Evolutionary conservation across 768 basidiomycete genomes (phyloP), one percentile per base, ranked within the genome.

Genomic region (Psilocybe cyanescens): DNA sequence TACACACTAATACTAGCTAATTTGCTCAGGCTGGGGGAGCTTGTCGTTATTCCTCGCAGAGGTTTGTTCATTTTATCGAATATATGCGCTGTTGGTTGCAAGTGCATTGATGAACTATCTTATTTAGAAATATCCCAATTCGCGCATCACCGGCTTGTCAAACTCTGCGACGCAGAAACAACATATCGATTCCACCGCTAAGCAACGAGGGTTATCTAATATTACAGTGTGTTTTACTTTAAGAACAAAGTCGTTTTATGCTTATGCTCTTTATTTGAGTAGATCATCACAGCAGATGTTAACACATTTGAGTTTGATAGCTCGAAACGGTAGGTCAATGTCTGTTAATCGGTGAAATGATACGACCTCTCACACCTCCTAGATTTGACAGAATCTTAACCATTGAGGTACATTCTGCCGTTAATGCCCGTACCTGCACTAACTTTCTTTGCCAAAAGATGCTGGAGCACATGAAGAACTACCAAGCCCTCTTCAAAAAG

Each of bases 391-490:
- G 88, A 59, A 86, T 90, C 55, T 68, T 91, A 12, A 87, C 86
- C 2, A 89, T 91, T 54, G 89, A 90, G 73, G 88, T 86, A 62
- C 44, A 8, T 11, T 45, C 28, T 17, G 17, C 31, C 5, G 4
- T 48, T 16, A 2, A n/a, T 1, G 12, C 4, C n/a, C 28, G 12
- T 12, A 17, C 24, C 24, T 48, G n/a, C 19, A n/a, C 53, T 57
- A 46, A 46, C 51, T 24, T 24, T 24, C 12, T 28, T 44, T 55
- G 48, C 14, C 19, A 41, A 11, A 55, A 86, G 84, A 87, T 88
- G 86, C 88, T 89, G 65, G 88, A 90, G 67, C 89, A 90, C 70
- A 88, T 90, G 87, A 89, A 90, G 74, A 89, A 89, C 68, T 90
- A 90, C 73, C 76, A 88, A 58, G 70, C 73, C 8, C 81, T 91